These are phyloP conservation scores for Choricystis sp. DNA, from an alignment of 139 green algal species.

Conservation along the genomic window DNA sequence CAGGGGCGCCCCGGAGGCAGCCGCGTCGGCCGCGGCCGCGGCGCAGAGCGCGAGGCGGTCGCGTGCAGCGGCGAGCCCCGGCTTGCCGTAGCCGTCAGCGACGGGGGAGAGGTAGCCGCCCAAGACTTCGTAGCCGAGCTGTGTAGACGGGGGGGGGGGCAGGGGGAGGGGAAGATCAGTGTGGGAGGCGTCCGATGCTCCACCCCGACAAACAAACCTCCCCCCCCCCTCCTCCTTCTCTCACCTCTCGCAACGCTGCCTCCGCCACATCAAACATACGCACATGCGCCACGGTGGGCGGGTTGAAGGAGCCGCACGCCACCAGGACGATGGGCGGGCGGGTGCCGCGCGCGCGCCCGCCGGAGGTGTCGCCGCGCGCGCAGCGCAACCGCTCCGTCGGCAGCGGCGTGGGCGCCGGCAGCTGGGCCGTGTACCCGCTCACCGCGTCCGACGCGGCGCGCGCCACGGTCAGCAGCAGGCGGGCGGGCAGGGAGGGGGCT, in stretches of 20 bases:
- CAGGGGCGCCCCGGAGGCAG: slow-evolving; percentile 4
- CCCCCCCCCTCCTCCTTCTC: no score
- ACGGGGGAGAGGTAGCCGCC: slow-evolving; percentile 69
- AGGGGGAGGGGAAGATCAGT: no score
- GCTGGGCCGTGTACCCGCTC: no score
- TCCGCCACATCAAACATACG: slow-evolving; percentile 67
- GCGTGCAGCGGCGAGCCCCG: slow-evolving; percentile 24
- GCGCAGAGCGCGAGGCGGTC: slow-evolving; percentile 56
- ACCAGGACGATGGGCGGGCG: slow-evolving; percentile 50
- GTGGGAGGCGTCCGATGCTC: no score
- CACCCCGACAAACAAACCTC: no score
- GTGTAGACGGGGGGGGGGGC: no score
- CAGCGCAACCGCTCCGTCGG: no score
- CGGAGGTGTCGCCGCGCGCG: no score
- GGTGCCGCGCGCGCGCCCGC: no score
- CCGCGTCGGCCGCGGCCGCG: slow-evolving; percentile 19
- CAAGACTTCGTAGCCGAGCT: slow-evolving; percentile 40
- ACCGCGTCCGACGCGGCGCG: background rate
- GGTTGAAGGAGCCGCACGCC: slow-evolving; percentile 76
- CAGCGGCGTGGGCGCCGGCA: no score
- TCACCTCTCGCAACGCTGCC: slow-evolving; percentile 18
- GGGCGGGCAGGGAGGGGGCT: background rate
- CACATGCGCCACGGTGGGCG: slow-evolving; percentile 62
- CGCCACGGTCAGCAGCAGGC: background rate
- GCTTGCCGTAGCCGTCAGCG: slow-evolving; percentile 59